Percentiles rank a stretch among this genome's conserved stretches.
Conservation (phyloP, 768 basidiomycete genomes). For the Fomitopsis pulvina region DNA sequence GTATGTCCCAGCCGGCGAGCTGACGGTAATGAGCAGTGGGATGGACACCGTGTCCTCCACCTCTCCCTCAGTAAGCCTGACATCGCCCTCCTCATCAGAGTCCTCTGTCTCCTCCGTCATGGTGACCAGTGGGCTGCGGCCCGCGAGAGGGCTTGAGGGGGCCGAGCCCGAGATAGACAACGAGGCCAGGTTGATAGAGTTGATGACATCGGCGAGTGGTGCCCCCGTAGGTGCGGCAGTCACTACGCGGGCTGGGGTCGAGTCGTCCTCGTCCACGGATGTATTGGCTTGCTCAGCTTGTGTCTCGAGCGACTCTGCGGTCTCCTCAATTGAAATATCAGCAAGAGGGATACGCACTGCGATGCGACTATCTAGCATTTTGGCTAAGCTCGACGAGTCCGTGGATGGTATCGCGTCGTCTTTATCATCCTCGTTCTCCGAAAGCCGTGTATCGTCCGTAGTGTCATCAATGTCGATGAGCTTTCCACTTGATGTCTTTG, state of each 20-base stretch:
- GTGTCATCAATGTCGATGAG: slow-evolving; percentile 27
- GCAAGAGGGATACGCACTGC: slow-evolving; percentile 13
- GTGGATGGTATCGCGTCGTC: too few relatives aligned
- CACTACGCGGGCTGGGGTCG: slow-evolving; percentile 1
- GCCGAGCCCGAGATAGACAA: slow-evolving; percentile 5
- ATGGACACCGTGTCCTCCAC: neutral
- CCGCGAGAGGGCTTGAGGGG: neutral
- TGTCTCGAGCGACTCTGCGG: slow-evolving; percentile 7
- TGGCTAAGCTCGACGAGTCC: neutral
- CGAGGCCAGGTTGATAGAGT: slow-evolving; percentile 21
- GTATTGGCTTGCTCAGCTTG: neutral
- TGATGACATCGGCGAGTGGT: slow-evolving; percentile 25
- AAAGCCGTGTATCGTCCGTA: slow-evolving; percentile 1
- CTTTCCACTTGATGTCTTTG: slow-evolving; percentile 21
- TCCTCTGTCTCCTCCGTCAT: neutral
- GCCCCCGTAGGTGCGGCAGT: slow-evolving; percentile 15
- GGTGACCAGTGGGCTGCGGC: neutral
- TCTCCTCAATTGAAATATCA: slow-evolving; percentile 16
- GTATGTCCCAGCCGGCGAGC: slow-evolving; percentile 7
- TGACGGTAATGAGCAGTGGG: slow-evolving; percentile 13
- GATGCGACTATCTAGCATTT: neutral
- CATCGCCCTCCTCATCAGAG: neutral
- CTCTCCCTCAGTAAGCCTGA: neutral
- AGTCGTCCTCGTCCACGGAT: neutral
- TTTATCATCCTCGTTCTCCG: neutral